Evolutionary conservation across 2,329 filamentous ascomycete species (phyloP), one percentile per base, ranked within the genome.

Genomic region (Fonsecaea multimorphosa): DNA sequence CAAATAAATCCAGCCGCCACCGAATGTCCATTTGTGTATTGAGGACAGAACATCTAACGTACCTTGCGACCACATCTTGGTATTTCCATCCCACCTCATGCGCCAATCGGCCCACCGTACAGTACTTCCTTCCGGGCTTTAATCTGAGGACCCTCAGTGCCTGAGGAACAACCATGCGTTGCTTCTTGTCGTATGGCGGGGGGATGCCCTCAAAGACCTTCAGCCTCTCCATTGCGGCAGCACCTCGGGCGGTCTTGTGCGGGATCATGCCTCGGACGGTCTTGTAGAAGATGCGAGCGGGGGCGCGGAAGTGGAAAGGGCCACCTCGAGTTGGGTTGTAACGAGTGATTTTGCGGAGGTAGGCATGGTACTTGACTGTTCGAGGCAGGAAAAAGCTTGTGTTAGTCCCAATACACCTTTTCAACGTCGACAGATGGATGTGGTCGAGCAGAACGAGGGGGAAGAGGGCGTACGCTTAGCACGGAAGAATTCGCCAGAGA

Each of bases 81-180:
- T 99, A 98, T 87, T 99, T 99, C 95, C 95, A 99, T 86, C 95
- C 95, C 79, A 98, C 95, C 87, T 99, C 95, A 85, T 97, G 93
- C 84, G 92, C 95, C 80, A 99, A 87, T 85, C 95, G 90, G 77
- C 95, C 95, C 76, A 99, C 94, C 74, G 93, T 96, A 91, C 95
- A 99, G 92, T 96, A 99, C 90, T 99, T 99, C 87, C 95, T 93
- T 80, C 95, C 95, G 78, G 95, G 95, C 89, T 97, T 96, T 82
- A 99, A 87, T 82, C 95, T 89, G 81, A 99, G 89, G 75, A 99
- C 91, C 80, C 95, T 90, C 79, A 99, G 89, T 77, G 95, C 95
- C 88, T 98, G 95, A 83, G 95, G 95, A 76, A 99, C 95, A 75
- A 99, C 95, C 85, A 98, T 91, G 85, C 96, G 91, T 92, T 99